Evolutionary conservation across 2,329 filamentous ascomycete species (phyloP), one percentile per base, ranked within the genome.

Genomic region (Cladosporium halotolerans): DNA sequence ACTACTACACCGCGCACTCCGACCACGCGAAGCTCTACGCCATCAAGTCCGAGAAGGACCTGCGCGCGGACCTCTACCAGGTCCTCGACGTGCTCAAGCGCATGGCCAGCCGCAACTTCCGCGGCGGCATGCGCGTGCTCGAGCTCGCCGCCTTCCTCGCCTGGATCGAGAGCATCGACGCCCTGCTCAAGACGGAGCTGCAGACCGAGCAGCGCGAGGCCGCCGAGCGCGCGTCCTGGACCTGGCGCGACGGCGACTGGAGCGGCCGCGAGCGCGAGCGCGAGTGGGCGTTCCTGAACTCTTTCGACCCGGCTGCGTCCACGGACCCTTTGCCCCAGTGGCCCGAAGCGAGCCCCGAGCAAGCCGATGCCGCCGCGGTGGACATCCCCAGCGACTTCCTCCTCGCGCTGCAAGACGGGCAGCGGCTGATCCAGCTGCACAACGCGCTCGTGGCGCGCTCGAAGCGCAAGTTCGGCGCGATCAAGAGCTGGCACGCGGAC

Each of bases 1-100:
- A 95, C 63, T 99, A 97, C 73, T 97, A 99, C 72, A 96, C 91
- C 0, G 82, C 89, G 3, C 93, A 97, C 67, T 88, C 95, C 64
- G 80, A 91, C 50, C 89, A 91, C 1, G 86, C 93, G 61, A 84
- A 88, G 36, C 76, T 97, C 14, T 89, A 93, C 64, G 76, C 86
- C 28, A 95, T 97, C 71, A 91, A 89, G 70, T 84, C 89, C 0
- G 93, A 99, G 69, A 88, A 86, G 58, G 80, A 87, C 60, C 86
- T 99, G 45, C 84, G 93, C 40, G 79, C 86, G 47, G 92, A 97
- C 63, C 75, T 97, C 8, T 81, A 96, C 39, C 81, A 83, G 53
- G 88, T 96, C 40, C 84, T 99, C 70, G 93, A 99, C 62, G 85
- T 95, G 2, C 75, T 99, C 51, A 96, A 95, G 71, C 84, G 89